Percentiles rank a stretch among this genome's conserved stretches.
These are phyloP conservation scores for Melanomma pulvis-pyrius DNA, from an alignment of 495 filamentous ascomycete genomes.

Conservation along the genomic window DNA sequence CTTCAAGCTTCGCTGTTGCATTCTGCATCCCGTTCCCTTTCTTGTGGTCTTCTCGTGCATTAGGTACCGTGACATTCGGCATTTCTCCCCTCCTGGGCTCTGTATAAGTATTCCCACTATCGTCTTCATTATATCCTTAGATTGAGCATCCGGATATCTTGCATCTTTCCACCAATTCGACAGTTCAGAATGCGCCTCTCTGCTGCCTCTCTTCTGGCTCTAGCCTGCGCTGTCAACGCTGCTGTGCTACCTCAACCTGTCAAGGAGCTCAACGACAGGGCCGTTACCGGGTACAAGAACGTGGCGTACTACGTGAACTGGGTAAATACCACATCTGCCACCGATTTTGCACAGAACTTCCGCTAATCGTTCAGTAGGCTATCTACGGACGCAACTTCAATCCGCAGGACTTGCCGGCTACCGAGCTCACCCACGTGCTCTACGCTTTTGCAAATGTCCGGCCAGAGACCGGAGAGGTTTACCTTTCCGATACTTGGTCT, in stretches of 20 bases:
- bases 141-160: constrained; percentile 9
- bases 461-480: constrained; percentile 77
- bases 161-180: constrained; percentile 6
- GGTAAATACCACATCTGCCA: constrained; percentile 44
- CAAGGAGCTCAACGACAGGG: constrained; percentile 17
- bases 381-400: constrained; percentile 86
- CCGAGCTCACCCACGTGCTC: constrained; percentile 88
- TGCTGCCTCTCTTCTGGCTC: constrained; percentile 5
- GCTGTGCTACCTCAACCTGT: constrained; percentile 28
- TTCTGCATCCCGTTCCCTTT: constrained; percentile 7
- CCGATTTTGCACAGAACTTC: background rate
- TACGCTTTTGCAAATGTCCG: constrained; percentile 89
- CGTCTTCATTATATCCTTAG: constrained; percentile 20
- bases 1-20: constrained; percentile 16
- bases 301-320: constrained; percentile 93
- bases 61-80: constrained; percentile 19
- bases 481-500: constrained; percentile 80
- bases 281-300: constrained; percentile 56
- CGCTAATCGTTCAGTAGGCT: constrained; percentile 45
- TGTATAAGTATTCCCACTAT: constrained; percentile 28
- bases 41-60: background rate
- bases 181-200: constrained; percentile 31
- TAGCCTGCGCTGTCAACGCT: constrained; percentile 18
- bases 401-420: constrained; percentile 83
- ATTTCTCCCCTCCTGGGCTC: background rate